Evolutionary conservation across 1,284 basidiomycete genomes (phyloP), one percentile per base, ranked within the genome.

Genomic region (Grifola frondosa): DNA sequence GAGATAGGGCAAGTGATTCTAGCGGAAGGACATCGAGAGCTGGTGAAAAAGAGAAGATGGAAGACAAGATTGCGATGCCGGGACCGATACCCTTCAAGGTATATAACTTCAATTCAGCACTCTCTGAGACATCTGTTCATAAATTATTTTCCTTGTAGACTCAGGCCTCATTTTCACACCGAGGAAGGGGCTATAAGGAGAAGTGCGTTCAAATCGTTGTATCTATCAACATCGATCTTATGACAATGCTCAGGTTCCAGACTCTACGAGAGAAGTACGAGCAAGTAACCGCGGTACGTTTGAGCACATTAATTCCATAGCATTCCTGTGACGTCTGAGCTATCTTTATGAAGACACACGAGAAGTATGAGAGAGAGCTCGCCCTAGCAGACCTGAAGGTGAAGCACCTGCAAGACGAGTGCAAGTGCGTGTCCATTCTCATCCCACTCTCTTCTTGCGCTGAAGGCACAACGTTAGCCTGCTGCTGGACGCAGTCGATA

Each of bases 371-470:
- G 42, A 68, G 65, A 8, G 70, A 80, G 30, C 67, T 80, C 3
- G 70, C 73, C 2, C 45, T 67, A 11, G 74, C 78, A 3, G 73
- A 71, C 36, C 59, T 64, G 29, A 78, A 75, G 52, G 63, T 77
- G 19, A 76, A 68, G 51, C 75, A 72, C 52, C 64, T 81, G 2
- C 74, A 80, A 46, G 73, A 75, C 7, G 79, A 81, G 57, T 80
- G 79, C 58, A 75, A 81, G 79, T 81, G 37, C 44, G 74, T 66
- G 10, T 30, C 16, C 40, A 34, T 15, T 42, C 28, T 12, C 16
- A 9, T 28, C 30, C 11, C 25, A 36, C 29, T 29, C 30, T 16
- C 9, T 22, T 10, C n/a, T 12, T 26, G 16, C 20, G 2, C 34
- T 16, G 33, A 22, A 9, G 32, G 7, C 33, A 37, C 24, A 23